These are phyloP conservation scores for Pestalotiopsis sp. DNA, from an alignment of 2,329 filamentous ascomycete genomes.

Conservation along the genomic window DNA sequence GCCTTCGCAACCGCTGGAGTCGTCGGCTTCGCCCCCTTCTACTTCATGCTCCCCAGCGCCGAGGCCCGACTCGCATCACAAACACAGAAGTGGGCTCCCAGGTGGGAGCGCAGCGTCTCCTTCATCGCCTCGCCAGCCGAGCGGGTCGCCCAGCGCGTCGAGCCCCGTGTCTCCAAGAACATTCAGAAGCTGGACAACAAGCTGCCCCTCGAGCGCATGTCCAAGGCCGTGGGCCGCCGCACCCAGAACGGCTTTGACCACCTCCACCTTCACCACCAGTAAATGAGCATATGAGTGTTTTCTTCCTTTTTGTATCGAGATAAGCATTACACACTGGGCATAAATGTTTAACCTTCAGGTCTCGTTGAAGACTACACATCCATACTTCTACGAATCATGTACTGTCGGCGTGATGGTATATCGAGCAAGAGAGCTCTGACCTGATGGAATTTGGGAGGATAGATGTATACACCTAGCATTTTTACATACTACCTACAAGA, in stretches of 20 bases:
- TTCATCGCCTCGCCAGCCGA: slow-evolving; percentile 51
- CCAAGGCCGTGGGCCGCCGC: slow-evolving; percentile 45
- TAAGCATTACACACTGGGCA: not conserved
- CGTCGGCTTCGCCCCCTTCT: slow-evolving; percentile 55
- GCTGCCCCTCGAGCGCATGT: slow-evolving; percentile 51
- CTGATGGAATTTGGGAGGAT: not conserved
- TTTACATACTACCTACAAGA: not conserved
- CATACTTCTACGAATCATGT: not conserved
- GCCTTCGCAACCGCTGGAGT: slow-evolving; percentile 56
- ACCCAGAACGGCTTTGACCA: slow-evolving; percentile 48
- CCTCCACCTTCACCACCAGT: slow-evolving; percentile 3
- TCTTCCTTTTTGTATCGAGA: not conserved
- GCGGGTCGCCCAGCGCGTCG: slow-evolving; percentile 46
- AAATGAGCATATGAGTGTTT: not conserved
- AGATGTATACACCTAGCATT: slow-evolving; percentile 2
- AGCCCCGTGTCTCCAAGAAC: slow-evolving; percentile 46
- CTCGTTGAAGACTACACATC: not conserved
- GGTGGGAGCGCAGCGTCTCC: slow-evolving; percentile 59
- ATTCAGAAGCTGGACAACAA: slow-evolving; percentile 46
- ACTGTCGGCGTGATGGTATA: slow-evolving; percentile 3
- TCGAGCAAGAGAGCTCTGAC: slow-evolving; percentile 6
- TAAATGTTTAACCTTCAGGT: not conserved
- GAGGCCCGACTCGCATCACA: slow-evolving; percentile 54
- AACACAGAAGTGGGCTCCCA: slow-evolving; percentile 58
- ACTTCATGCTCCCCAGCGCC: slow-evolving; percentile 56